A percentile compares a stretch with the other conserved stretches of the same genome.
phyloP scores from a whole-genome alignment of 371 early-diverging fungal species.

The Mortierella sp. region DNA sequence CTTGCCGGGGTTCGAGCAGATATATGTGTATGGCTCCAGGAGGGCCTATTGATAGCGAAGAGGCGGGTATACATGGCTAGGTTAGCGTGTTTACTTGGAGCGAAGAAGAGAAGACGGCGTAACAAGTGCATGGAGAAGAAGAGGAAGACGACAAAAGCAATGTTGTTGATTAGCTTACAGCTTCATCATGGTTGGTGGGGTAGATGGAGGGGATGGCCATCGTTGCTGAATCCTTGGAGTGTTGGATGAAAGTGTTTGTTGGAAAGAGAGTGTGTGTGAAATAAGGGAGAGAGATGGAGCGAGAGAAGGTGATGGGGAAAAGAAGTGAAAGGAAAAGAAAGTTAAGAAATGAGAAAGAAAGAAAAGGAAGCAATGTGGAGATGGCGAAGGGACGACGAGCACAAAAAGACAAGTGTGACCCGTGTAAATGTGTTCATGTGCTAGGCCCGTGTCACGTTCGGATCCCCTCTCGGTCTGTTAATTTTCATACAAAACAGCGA shows the following conservation, averaged over 20 bases:
- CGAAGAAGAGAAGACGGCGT: background rate
- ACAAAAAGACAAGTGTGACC: background rate
- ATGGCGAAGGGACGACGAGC: background rate
- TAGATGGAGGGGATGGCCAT: constrained; percentile 43
- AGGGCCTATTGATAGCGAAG: constrained; percentile 61
- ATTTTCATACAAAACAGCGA: no score
- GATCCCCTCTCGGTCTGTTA: no score
- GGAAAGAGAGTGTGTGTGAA: background rate
- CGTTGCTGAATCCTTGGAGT: background rate
- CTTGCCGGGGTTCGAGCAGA: constrained; percentile 88
- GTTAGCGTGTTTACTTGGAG: background rate
- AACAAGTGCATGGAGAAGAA: background rate
- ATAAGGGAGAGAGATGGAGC: background rate
- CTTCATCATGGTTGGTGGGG: constrained; percentile 43
- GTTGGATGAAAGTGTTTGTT: background rate
- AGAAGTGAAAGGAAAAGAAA: background rate
- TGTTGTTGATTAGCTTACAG: constrained; percentile 32
- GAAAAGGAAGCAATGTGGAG: background rate
- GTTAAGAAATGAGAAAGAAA: background rate
- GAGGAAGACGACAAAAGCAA: background rate
- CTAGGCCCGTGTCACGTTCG: background rate
- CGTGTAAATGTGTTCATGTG: background rate
- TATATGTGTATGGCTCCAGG: constrained; percentile 87
- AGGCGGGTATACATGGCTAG: no score
- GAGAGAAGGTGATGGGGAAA: background rate